Conservation (phyloP, 345 rosid genomes). For the Citrus unshiu region DNA sequence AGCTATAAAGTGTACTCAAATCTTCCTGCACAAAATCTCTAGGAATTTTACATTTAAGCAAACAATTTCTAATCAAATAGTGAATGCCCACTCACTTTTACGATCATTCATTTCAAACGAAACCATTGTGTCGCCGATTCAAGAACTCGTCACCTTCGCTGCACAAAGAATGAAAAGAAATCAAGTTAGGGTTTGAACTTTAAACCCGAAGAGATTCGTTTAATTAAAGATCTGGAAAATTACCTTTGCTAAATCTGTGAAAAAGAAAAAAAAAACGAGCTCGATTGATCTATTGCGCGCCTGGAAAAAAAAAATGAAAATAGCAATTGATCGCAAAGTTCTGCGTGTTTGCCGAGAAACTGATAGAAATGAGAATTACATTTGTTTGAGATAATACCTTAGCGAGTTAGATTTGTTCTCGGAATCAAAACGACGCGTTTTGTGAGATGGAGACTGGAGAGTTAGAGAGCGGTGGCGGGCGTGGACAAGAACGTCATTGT, state of each 20-base stretch:
- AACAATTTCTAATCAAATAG: background rate
- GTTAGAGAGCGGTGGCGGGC: background rate
- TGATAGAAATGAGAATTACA: background rate
- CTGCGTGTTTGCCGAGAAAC: background rate
- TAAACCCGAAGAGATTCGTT: too few relatives aligned
- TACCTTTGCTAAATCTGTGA: background rate
- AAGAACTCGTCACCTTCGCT: background rate
- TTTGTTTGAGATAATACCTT: background rate
- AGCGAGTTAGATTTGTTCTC: background rate
- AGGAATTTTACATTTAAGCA: background rate
- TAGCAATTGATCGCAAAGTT: background rate
- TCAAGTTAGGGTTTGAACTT: background rate
- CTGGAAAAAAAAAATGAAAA: background rate
- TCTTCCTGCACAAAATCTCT: background rate
- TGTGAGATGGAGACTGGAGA: background rate
- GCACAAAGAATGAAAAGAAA: background rate
- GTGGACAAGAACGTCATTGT: background rate
- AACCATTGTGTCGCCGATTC: constrained; percentile 25
- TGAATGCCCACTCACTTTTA: constrained; percentile 24
- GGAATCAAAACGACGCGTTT: background rate
- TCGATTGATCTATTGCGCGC: constrained; percentile 2
- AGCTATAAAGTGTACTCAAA: background rate
- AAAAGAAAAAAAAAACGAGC: background rate
- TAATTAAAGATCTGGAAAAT: constrained; percentile 1
- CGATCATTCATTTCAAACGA: constrained; percentile 38